Percentiles rank a stretch among this genome's conserved stretches.
phyloP scores from a whole-genome alignment of 176 grass and related monocot species.

The Areca catechu region DNA sequence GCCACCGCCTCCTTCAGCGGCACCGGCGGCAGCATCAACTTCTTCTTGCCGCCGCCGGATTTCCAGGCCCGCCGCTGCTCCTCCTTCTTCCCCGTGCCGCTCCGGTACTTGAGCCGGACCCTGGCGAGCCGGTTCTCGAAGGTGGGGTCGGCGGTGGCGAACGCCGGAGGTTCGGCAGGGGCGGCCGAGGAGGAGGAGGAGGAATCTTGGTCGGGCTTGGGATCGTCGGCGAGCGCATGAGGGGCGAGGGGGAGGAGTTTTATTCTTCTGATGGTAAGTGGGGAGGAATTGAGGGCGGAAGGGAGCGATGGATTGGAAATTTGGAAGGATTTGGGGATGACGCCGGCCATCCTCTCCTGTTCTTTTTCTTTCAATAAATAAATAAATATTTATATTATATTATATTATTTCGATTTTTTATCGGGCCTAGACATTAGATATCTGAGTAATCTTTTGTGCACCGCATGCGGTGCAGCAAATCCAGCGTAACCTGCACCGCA shows the following conservation, averaged over 20 bases:
- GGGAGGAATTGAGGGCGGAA: slow-evolving; percentile 22
- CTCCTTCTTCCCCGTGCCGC: slow-evolving; percentile 60
- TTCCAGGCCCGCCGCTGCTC: slow-evolving; percentile 28
- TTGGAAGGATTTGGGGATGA: neutral
- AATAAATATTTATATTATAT: too few species aligned
- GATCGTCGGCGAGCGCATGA: slow-evolving; percentile 34
- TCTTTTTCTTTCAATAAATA: too few species aligned
- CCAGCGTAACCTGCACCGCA: too few species aligned
- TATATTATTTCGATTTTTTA: too few species aligned
- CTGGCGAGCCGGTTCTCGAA: slow-evolving; percentile 56
- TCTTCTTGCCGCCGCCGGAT: slow-evolving; percentile 8
- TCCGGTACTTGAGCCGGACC: slow-evolving; percentile 49
- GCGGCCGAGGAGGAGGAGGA: slow-evolving; percentile 23
- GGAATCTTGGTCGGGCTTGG: slow-evolving; percentile 15
- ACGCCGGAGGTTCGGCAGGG: too few species aligned
- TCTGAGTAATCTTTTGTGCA: too few species aligned
- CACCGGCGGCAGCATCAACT: slow-evolving; percentile 76
- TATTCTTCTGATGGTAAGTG: slow-evolving; percentile 10
- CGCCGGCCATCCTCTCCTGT: too few species aligned
- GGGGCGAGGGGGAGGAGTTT: slow-evolving; percentile 7
- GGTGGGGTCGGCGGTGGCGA: slow-evolving; percentile 12
- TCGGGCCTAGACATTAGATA: too few species aligned
- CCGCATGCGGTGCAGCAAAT: too few species aligned
- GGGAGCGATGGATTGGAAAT: slow-evolving; percentile 33
- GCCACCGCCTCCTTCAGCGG: slow-evolving; percentile 53